phyloP scores from a whole-genome alignment of 441 rosid genomes.

The Sinapis alba region DNA sequence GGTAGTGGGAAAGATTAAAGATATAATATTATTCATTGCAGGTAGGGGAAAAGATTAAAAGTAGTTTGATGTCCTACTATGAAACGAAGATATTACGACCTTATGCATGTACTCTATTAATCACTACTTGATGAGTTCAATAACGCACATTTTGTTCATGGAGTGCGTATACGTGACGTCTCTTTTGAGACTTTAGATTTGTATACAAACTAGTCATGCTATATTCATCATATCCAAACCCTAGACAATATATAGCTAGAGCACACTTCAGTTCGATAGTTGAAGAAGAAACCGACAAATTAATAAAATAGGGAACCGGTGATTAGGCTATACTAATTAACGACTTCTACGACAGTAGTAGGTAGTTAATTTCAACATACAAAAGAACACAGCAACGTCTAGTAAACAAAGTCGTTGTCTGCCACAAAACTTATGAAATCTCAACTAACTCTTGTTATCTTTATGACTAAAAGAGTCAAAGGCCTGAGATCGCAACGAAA shows the following conservation, averaged over 20 bases:
- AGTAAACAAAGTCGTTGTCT: conserved; percentile 38
- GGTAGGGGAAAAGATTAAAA: too few species aligned
- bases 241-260: background rate
- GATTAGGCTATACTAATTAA: conserved; percentile 19
- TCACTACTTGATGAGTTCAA: background rate
- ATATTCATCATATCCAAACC: background rate
- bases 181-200: background rate
- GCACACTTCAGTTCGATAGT: background rate
- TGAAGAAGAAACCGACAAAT: background rate
- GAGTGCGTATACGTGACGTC: background rate
- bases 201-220: background rate
- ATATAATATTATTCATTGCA: too few species aligned
- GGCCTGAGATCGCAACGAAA: conserved; percentile 19
- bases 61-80: background rate
- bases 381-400: conserved; percentile 3
- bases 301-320: conserved; percentile 13
- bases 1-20: too few species aligned
- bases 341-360: conserved; percentile 29
- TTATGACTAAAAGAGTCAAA: conserved; percentile 29
- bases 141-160: background rate
- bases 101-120: background rate
- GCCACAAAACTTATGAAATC: conserved; percentile 38
- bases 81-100: background rate
- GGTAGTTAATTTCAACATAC: conserved; percentile 22
- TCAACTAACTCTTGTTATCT: conserved; percentile 24